Base-by-base conservation (phyloP, 441 rosid species). In the Corymbia calophylla region DNA sequence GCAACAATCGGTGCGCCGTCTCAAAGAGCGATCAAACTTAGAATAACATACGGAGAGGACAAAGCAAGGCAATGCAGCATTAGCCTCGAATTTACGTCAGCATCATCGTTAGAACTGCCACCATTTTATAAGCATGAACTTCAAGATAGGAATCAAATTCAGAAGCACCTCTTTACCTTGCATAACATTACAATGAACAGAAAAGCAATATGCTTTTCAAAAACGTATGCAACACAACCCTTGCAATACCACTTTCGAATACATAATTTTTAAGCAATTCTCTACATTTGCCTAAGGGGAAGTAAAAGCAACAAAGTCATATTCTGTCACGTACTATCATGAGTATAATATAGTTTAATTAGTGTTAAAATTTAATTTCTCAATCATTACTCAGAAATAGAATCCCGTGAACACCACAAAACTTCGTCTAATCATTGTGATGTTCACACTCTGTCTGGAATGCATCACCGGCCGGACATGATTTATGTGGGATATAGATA, bases 391-490 rank as follows among this genome's bases (percentile, higher is more conserved):
- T 29, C 31, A 29, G 29, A 60, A 62, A 27, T 62, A 3, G 31
- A 62, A 62, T 62, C 68, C 17, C 13, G 14, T 62, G 68, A 62
- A 62, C 60, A 7, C 15, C 60, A 55, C 0, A 39, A 39, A 39
- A 39, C 44, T 39, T 39, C 44, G 44, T 55, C 27, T 55, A 55
- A 55, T 0, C 27, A 55, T 25, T 55, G 21, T 0, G 11, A 55
- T 55, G 19, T 55, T 55, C 0, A 21, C 60, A 55, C 60, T 55
- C 27, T 55, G 0, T 55, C 0, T 25, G 2, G 0, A 4, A 1
- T 10, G 2, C 60, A 55, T 55, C 60, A 55, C 60, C 11, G 21
- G 60, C 60, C 21, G 17, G 2, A 55, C 11, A 1, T 55, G 60
- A 55, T 55, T 55, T 0, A 0, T 55, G 60, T 55, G 60, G 60